Evolutionary conservation across 2,329 filamentous ascomycete genomes (phyloP).

Genomic region (Aureobasidium sp.): DNA sequence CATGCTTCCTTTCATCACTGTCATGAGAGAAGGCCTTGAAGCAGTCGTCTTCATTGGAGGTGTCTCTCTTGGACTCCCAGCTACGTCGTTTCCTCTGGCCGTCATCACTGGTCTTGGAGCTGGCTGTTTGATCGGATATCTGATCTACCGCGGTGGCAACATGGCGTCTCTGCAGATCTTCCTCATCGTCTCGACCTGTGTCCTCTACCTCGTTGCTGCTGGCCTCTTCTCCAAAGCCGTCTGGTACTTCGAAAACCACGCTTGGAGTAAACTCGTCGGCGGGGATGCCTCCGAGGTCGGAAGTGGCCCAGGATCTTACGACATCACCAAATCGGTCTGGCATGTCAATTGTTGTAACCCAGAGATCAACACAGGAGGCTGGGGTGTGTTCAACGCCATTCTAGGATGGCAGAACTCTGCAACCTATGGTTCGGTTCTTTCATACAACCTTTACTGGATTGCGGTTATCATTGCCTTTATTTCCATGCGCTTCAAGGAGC

Average conservation of each 20-base stretch:
- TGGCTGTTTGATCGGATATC: slow-evolving; percentile 60
- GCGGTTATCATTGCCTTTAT: slow-evolving; percentile 57
- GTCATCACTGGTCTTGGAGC: slow-evolving; percentile 65
- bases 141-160: slow-evolving; percentile 70
- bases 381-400: slow-evolving; percentile 82
- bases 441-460: slow-evolving; percentile 86
- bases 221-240: slow-evolving; percentile 72
- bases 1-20: slow-evolving; percentile 75
- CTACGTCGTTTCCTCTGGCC: slow-evolving; percentile 68
- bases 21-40: slow-evolving; percentile 80
- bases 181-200: slow-evolving; percentile 72
- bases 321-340: slow-evolving; percentile 73
- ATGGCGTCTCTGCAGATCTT: slow-evolving; percentile 65
- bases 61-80: slow-evolving; percentile 69
- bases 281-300: slow-evolving; percentile 58
- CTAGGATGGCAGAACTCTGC: slow-evolving; percentile 85
- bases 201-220: slow-evolving; percentile 77
- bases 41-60: slow-evolving; percentile 81
- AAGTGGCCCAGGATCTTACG: slow-evolving; percentile 67
- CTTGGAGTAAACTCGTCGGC: slow-evolving; percentile 59
- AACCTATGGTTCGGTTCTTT: slow-evolving; percentile 78
- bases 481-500: slow-evolving; percentile 60
- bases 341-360: slow-evolving; percentile 82
- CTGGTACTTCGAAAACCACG: slow-evolving; percentile 65
- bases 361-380: slow-evolving; percentile 64